Conservation (phyloP, 495 filamentous ascomycete species). For the Thermochaetoides thermophila region DNA sequence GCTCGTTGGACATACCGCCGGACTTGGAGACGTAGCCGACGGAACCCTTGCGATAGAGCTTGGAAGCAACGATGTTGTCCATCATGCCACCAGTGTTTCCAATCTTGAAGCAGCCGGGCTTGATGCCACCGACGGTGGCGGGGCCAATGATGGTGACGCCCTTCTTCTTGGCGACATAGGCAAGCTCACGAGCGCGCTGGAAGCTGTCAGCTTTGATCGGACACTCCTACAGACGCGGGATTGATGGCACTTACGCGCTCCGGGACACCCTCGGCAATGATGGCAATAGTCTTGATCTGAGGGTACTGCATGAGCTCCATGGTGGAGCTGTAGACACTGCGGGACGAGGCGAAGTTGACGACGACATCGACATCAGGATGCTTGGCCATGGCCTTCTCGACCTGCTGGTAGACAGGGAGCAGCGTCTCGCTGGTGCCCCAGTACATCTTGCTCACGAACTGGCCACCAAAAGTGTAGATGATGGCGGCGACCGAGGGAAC, state of each 20-base stretch:
- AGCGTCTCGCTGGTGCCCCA: slow-evolving; percentile 99
- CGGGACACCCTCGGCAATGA: slow-evolving; percentile 97
- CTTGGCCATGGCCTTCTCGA: slow-evolving; percentile 88
- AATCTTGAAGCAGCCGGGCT: slow-evolving; percentile 98
- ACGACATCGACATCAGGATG: slow-evolving; percentile 93
- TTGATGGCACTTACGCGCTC: slow-evolving; percentile 66
- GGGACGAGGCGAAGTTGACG: slow-evolving; percentile 98
- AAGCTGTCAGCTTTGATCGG: slow-evolving; percentile 2
- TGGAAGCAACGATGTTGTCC: slow-evolving; percentile 99
- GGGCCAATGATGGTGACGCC: slow-evolving; percentile 98
- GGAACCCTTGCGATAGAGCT: slow-evolving; percentile 97
- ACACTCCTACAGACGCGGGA: background rate
- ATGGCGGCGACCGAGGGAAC: slow-evolving; percentile 96
- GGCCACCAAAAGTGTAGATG: slow-evolving; percentile 98
- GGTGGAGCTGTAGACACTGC: slow-evolving; percentile 92
- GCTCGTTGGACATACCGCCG: slow-evolving; percentile 98
- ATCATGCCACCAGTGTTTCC: slow-evolving; percentile 99
- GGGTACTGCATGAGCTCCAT: slow-evolving; percentile 97
- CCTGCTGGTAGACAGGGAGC: slow-evolving; percentile 93
- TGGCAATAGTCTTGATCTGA: slow-evolving; percentile 94
- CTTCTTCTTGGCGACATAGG: slow-evolving; percentile 91
- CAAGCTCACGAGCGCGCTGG: slow-evolving; percentile 89
- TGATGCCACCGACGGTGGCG: slow-evolving; percentile 97
- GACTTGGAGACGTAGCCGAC: slow-evolving; percentile 99
- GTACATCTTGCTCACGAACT: slow-evolving; percentile 99